Evolutionary conservation across 1,139 yeast genomes (phyloP).

Genomic region (Saccharomyces hybrid): DNA sequence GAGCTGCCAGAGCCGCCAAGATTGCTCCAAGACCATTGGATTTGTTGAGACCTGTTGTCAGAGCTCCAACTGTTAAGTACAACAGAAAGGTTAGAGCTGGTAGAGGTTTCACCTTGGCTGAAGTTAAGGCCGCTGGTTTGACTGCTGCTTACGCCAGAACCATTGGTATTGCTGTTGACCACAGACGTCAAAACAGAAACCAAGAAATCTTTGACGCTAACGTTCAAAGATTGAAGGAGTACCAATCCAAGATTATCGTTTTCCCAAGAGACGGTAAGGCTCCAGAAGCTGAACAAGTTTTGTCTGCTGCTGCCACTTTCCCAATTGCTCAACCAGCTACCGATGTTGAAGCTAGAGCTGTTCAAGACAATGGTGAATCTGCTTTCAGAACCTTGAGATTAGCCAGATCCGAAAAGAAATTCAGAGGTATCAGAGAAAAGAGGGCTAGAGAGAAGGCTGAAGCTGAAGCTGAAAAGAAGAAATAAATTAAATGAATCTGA

Average conservation of each 20-base stretch:
- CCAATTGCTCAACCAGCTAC: constrained; percentile 77
- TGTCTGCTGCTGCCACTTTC: constrained; percentile 73
- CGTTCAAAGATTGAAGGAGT: constrained; percentile 94
- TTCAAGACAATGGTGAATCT: constrained; percentile 63
- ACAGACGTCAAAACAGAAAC: constrained; percentile 99
- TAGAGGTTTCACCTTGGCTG: constrained; percentile 98
- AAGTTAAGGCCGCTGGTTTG: constrained; percentile 96
- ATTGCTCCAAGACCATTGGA: constrained; percentile 98
- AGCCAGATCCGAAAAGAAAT: constrained; percentile 91
- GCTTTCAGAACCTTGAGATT: constrained; percentile 94
- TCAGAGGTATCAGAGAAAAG: constrained; percentile 94
- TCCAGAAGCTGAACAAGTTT: constrained; percentile 72
- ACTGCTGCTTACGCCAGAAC: constrained; percentile 96
- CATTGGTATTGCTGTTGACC: constrained; percentile 97
- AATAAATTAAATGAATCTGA: constrained; percentile 40
- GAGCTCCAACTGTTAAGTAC: constrained; percentile 98
- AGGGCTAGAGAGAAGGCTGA: constrained; percentile 95
- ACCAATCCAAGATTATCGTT: constrained; percentile 90
- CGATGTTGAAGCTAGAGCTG: constrained; percentile 84
- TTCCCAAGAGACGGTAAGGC: constrained; percentile 86
- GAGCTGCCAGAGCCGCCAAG: constrained; percentile 90
- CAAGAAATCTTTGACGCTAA: constrained; percentile 91
- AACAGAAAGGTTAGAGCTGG: constrained; percentile 99
- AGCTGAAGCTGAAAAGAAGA: constrained; percentile 99
- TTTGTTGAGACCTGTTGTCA: constrained; percentile 92